A percentile compares a stretch with the other conserved stretches of the same genome.
Conservation (phyloP, 495 filamentous ascomycete genomes). For the Penicillium mononematosum region DNA sequence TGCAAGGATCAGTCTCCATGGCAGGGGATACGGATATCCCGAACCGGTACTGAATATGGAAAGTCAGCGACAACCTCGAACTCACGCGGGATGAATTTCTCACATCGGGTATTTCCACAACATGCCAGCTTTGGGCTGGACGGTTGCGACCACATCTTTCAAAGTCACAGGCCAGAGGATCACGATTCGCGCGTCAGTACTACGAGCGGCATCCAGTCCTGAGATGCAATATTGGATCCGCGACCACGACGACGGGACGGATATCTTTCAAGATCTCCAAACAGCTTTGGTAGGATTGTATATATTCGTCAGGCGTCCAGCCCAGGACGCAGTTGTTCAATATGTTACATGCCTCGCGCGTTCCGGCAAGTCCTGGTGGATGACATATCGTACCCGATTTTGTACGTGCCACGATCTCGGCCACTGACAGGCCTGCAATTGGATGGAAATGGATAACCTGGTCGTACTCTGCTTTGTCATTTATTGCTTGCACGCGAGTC, state of each 20-base stretch:
- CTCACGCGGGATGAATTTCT: no score
- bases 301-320: conserved; percentile 52
- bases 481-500: conserved; percentile 29
- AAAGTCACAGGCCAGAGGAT: conserved; percentile 40
- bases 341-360: conserved; percentile 37
- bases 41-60: conserved; percentile 37
- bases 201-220: conserved; percentile 48
- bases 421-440: conserved; percentile 41
- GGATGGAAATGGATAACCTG: conserved; percentile 39
- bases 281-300: conserved; percentile 44
- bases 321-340: conserved; percentile 36
- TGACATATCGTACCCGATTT: conserved; percentile 33
- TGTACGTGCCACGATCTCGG: conserved; percentile 43
- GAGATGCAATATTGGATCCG: conserved; percentile 53
- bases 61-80: conserved; percentile 11
- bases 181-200: conserved; percentile 26
- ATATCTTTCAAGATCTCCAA: conserved; percentile 42
- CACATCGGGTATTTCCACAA: conserved; percentile 44
- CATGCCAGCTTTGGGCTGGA: conserved; percentile 35
- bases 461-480: conserved; percentile 22
- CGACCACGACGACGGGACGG: conserved; percentile 44
- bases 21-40: conserved; percentile 48
- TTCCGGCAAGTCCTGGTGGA: conserved; percentile 37
- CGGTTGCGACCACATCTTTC: conserved; percentile 39
- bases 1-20: conserved; percentile 38